These are phyloP conservation scores for Fusarium musae DNA, from an alignment of 2,329 filamentous ascomycete species.

Conservation along the genomic window DNA sequence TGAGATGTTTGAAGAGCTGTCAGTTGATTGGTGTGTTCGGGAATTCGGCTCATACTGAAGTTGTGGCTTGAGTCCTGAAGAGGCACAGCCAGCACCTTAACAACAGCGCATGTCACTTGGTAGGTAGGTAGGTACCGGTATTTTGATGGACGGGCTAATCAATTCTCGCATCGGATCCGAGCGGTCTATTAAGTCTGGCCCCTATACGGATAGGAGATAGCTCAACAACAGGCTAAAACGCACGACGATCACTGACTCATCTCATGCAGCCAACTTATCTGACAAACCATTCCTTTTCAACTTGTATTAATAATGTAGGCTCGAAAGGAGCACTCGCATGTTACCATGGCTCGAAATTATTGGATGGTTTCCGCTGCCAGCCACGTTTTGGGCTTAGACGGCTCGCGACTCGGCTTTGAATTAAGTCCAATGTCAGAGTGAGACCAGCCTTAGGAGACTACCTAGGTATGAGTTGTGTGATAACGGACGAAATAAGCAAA, in stretches of 20 bases:
- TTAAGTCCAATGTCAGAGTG: conserved; percentile 36
- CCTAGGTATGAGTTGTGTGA: background rate
- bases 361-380: background rate
- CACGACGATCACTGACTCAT: background rate
- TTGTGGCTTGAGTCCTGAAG: background rate
- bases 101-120: background rate
- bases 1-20: background rate
- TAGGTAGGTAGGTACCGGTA: background rate
- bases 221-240: background rate
- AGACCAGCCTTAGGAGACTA: conserved; percentile 11
- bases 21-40: background rate
- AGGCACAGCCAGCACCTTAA: background rate
- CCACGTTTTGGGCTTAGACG: conserved; percentile 12
- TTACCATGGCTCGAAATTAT: background rate
- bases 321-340: background rate
- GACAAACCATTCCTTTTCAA: background rate
- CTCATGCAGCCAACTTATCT: conserved; percentile 8
- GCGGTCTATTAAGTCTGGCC: background rate
- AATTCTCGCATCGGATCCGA: conserved; percentile 19
- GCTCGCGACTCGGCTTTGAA: conserved; percentile 41
- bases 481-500: background rate
- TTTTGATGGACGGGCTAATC: background rate
- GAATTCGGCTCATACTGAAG: background rate
- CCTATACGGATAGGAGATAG: background rate
- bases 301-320: conserved; percentile 3